Conservation (phyloP, 2,329 filamentous ascomycete genomes). For the Sporothrix schenckii region DNA sequence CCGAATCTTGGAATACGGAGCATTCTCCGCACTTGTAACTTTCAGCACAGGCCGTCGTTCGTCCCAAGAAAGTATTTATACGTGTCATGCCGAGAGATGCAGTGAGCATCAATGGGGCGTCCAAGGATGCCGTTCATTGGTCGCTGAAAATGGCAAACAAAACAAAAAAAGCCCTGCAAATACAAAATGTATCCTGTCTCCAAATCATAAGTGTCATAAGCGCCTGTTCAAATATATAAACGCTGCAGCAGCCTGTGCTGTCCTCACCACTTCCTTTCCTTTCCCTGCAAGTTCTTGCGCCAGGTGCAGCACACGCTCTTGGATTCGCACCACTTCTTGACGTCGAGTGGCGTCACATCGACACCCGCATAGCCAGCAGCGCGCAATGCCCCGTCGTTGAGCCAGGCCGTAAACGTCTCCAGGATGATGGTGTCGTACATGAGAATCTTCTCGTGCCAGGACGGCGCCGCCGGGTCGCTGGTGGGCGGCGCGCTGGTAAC, state of each 20-base stretch:
- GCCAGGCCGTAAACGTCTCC: conserved; percentile 81
- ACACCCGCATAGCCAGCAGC: conserved; percentile 65
- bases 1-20: neutral
- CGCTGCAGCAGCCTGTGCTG: neutral
- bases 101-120: neutral
- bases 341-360: conserved; percentile 64
- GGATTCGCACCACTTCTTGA: conserved; percentile 88
- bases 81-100: conserved; percentile 12
- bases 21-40: conserved; percentile 18
- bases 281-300: conserved; percentile 59
- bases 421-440: conserved; percentile 89
- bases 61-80: neutral
- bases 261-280: conserved; percentile 54
- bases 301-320: conserved; percentile 83
- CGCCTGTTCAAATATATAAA: neutral
- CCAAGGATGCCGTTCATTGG: neutral
- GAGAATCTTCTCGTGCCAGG: conserved; percentile 90
- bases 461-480: conserved; percentile 56
- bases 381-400: conserved; percentile 72
- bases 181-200: conserved; percentile 13
- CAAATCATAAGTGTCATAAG: conserved; percentile 17
- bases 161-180: neutral
- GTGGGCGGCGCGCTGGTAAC: conserved; percentile 56
- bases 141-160: neutral
- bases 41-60: neutral